These are phyloP conservation scores for Colletotrichum sansevieriae DNA, from an alignment of 2,329 filamentous ascomycete species.

Conservation along the genomic window DNA sequence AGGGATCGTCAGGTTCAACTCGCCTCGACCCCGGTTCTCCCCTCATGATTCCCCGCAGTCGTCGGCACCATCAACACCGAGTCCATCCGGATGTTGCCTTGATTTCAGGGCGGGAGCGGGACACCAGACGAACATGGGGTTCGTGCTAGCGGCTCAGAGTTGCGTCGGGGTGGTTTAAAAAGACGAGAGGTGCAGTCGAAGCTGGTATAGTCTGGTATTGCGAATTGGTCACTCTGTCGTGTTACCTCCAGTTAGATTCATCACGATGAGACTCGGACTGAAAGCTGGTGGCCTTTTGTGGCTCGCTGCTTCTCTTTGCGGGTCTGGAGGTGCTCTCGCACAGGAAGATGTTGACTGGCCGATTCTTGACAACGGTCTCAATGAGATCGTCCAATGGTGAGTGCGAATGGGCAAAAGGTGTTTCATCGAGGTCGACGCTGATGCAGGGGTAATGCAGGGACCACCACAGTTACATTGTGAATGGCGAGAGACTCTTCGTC, in stretches of 20 bases:
- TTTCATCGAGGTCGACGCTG: neutral
- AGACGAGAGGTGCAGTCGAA: slow-evolving; percentile 10
- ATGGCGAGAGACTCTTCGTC: slow-evolving; percentile 56
- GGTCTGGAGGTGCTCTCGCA: slow-evolving; percentile 14
- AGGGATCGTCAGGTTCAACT: slow-evolving; percentile 20
- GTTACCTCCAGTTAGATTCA: slow-evolving; percentile 8
- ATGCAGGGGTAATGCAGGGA: slow-evolving; percentile 49
- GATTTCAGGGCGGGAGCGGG: neutral
- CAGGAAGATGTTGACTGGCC: slow-evolving; percentile 44
- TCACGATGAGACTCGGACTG: slow-evolving; percentile 35
- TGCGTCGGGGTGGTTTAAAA: slow-evolving; percentile 1
- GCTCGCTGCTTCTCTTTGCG: slow-evolving; percentile 37
- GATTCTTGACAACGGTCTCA: slow-evolving; percentile 50
- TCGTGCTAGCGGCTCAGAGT: neutral
- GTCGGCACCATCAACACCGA: slow-evolving; percentile 40
- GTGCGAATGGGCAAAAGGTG: neutral
- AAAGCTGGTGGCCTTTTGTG: slow-evolving; percentile 33
- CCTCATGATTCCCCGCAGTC: slow-evolving; percentile 39
- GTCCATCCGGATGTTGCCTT: slow-evolving; percentile 36
- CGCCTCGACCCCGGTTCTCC: slow-evolving; percentile 14
- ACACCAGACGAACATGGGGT: slow-evolving; percentile 2
- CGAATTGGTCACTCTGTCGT: slow-evolving; percentile 19
- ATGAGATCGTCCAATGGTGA: slow-evolving; percentile 51
- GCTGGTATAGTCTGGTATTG: slow-evolving; percentile 7
- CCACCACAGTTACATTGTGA: slow-evolving; percentile 56